Evolutionary conservation across 2,329 filamentous ascomycete species (phyloP), one percentile per base, ranked within the genome.

Genomic region (Pseudogymnoascus sp.): DNA sequence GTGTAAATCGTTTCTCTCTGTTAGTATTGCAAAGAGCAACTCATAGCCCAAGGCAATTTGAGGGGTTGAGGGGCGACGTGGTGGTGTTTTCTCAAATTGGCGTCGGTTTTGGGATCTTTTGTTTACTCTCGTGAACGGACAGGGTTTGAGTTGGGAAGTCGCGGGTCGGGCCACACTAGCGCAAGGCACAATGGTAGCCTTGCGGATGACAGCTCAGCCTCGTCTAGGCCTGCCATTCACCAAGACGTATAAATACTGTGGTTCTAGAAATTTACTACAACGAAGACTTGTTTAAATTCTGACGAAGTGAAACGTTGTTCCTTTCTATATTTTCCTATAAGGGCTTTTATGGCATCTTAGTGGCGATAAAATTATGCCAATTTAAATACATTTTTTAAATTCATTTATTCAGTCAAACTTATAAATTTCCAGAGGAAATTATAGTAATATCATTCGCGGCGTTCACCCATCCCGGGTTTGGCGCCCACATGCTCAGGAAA

Each of bases 61-160:
- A 61, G 16, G 34, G 59, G 31, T 54, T 57, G 31, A 60, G 29
- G 54, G 31, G 42, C 5, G 7, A 61, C 18, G 60, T 65, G 14
- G 21, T 36, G 10, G 29, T 57, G 34, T 57, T 34, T 31, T 18
- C 51, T 29, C 51, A 57, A 34, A 21, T 57, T 11, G 51, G 12
- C 10, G 26, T 34, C 29, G 51, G 29, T 57, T 57, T 21, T 57
- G 51, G 51, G n/a, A 57, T 57, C 36, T 37, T 67, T 69, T 70
- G 68, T 70, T 70, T 68, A 70, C 67, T 66, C 67, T 59, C 29
- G 16, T 7, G 51, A 36, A 34, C 10, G n/a, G 29, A 57, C 39
- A 62, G 39, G 40, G 61, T 21, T 62, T 14, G 39, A 42, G 26
- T 23, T 36, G 14, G 51, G 51, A 34, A 36, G 51, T 57, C 51